Evolutionary conservation across 768 basidiomycete genomes (phyloP).

Genomic region (Amanita muscaria): DNA sequence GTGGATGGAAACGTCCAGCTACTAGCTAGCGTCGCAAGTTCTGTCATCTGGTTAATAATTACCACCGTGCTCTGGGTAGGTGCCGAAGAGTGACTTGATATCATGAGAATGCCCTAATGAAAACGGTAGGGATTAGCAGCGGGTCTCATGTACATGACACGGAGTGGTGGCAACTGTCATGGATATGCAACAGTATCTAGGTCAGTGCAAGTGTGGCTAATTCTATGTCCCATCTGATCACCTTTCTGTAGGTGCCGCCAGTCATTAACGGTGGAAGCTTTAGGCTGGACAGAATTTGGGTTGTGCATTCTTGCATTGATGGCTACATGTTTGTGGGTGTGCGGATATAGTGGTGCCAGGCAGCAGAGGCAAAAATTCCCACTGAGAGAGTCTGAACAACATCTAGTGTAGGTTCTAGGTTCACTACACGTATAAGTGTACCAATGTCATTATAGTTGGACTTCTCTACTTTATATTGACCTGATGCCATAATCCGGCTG

Average conservation of each 20-base stretch:
- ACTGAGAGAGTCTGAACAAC: constrained; percentile 12
- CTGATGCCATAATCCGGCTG: too few relatives aligned
- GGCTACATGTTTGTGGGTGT: constrained; percentile 41
- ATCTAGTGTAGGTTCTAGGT: constrained; percentile 21
- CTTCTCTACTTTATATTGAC: too few relatives aligned
- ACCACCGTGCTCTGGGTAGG: constrained; percentile 64
- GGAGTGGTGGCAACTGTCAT: constrained; percentile 51
- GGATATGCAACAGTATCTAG: constrained; percentile 43
- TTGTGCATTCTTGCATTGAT: constrained; percentile 48
- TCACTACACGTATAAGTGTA: too few relatives aligned
- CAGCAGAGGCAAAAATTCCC: constrained; percentile 11
- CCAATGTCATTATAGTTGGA: too few relatives aligned
- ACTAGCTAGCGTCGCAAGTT: constrained; percentile 71
- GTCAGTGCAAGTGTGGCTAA: constrained; percentile 21
- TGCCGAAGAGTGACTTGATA: constrained; percentile 7
- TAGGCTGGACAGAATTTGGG: constrained; percentile 71
- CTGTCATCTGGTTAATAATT: constrained; percentile 61
- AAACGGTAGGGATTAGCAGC: constrained; percentile 50
- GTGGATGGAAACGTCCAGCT: constrained; percentile 56
- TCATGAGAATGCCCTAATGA: background rate
- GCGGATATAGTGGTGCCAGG: constrained; percentile 11
- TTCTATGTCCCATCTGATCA: constrained; percentile 2
- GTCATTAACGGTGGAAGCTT: constrained; percentile 60
- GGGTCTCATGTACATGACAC: constrained; percentile 58
- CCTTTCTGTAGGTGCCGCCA: constrained; percentile 48